A percentile compares a stretch with the other conserved stretches of the same genome.
phyloP scores from a whole-genome alignment of 2,329 filamentous ascomycete genomes.

The Magnaporthales sp. region DNA sequence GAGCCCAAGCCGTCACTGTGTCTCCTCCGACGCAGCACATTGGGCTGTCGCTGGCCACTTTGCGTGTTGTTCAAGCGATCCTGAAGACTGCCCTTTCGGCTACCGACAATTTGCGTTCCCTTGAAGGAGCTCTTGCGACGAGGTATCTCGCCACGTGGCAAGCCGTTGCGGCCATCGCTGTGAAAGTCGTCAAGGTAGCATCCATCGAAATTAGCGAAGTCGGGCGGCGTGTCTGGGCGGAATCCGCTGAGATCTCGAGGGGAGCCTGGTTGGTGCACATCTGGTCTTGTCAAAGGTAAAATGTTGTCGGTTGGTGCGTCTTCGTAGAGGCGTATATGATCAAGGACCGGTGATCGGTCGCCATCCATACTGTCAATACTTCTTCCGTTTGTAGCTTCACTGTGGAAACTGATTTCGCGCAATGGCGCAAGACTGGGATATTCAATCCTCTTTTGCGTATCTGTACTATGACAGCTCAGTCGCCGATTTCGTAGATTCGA shows the following conservation, averaged over 20 bases:
- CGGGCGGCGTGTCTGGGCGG: background rate
- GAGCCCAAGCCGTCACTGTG: background rate
- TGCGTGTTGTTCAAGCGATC: background rate
- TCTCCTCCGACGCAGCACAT: background rate
- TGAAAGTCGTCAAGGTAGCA: background rate
- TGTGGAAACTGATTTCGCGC: background rate
- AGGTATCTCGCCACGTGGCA: background rate
- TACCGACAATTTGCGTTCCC: background rate
- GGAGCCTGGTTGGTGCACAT: background rate
- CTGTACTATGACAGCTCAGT: background rate
- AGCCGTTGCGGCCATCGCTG: background rate
- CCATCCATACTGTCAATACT: too few species aligned
- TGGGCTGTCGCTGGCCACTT: background rate
- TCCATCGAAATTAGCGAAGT: background rate
- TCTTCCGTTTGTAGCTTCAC: background rate
- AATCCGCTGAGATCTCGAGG: background rate
- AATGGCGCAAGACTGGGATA: background rate
- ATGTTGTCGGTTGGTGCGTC: conserved; percentile 4
- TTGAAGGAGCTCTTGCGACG: background rate
- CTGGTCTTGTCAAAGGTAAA: background rate
- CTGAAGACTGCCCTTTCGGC: background rate
- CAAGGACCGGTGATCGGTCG: background rate
- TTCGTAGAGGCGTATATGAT: conserved; percentile 1
- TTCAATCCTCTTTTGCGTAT: background rate
- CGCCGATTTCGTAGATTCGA: background rate